Evolutionary conservation across 768 basidiomycete species (phyloP).

Genomic region (Phaeotremella skinneri): DNA sequence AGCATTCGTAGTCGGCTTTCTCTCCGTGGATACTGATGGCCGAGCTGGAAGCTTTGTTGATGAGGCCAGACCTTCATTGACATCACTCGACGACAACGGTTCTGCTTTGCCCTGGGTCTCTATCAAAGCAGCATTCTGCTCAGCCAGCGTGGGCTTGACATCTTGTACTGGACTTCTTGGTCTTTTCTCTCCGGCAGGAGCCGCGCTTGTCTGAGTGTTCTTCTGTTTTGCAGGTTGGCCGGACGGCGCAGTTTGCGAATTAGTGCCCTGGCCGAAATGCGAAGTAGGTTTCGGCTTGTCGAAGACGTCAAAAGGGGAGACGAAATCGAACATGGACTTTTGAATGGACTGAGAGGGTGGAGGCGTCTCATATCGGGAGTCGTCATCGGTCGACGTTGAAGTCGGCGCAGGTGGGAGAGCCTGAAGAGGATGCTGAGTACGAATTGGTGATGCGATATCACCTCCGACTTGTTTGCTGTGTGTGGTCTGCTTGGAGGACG

Average conservation of each 20-base stretch:
- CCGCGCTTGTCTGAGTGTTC: too few relatives aligned
- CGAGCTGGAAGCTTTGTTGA: not conserved
- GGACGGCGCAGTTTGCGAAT: too few relatives aligned
- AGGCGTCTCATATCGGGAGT: not conserved
- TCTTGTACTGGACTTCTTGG: too few relatives aligned
- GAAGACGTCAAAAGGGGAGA: slow-evolving; percentile 45
- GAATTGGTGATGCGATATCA: not conserved
- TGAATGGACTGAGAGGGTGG: slow-evolving; percentile 10
- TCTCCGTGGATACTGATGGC: not conserved
- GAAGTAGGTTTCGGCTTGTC: slow-evolving; percentile 23
- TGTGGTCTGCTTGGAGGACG: slow-evolving; percentile 6
- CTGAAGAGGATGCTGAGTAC: not conserved
- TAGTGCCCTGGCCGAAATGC: too few relatives aligned
- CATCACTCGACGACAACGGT: too few relatives aligned
- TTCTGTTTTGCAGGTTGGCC: too few relatives aligned
- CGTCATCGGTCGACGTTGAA: slow-evolving; percentile 2
- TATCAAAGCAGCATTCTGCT: too few relatives aligned
- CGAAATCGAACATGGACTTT: slow-evolving; percentile 42
- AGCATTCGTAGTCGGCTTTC: not conserved
- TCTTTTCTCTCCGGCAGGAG: too few relatives aligned
- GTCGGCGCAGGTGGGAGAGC: slow-evolving; percentile 3
- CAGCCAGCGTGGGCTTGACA: too few relatives aligned
- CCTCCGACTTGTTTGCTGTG: not conserved
- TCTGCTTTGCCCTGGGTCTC: too few relatives aligned
- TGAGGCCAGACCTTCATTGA: too few relatives aligned